Base-by-base conservation (phyloP, 2,329 filamentous ascomycete species). In the Beauveria sp. region DNA sequence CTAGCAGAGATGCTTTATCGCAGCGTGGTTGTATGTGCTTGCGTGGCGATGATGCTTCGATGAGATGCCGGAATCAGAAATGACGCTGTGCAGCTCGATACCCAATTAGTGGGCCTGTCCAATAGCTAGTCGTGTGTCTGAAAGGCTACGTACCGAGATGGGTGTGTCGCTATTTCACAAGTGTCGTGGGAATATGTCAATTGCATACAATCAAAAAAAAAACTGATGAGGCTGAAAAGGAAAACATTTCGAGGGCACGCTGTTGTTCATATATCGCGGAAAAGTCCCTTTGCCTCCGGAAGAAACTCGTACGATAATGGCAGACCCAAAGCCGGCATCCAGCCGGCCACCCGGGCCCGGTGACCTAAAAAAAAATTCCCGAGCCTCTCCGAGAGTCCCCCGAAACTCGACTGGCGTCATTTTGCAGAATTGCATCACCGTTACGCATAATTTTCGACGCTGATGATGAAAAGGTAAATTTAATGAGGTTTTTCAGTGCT, bases 241-340 rank as follows among this genome's bases (percentile, higher is more conserved):
- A 26, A 1, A 18, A 30, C 16, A 16, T n/a, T 10, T 16, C 5
- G 22, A 37, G 34, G 46, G 46, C 24, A 26, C 12, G n/a, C 24
- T 44, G 37, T 46, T 34, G 40, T 53, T 52, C 18, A 59, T 59
- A 59, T 59, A 59, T 52, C 34, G 48, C 26, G 48, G 4, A 48
- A 34, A 41, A 22, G 14, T 24, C 26, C 2, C 24, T 34, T 37
- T 10, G 28, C 20, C 10, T 47, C 58, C 50, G 58, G 22, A 54
- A 60, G 50, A 60, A 60, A 60, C 48, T 60, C 58, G 58, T 60
- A 60, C 58, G 58, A 60, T 54, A 60, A 60, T 54, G 18, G 6
- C 26, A 22, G 44, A 2, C 37, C 47, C 40, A 40, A 52, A 59
- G 16, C 56, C 48, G 47, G 18, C 26, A 40, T 26, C 37, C 47